Conservation (phyloP, 129 eudicot genomes). For the Arctium minus region DNA sequence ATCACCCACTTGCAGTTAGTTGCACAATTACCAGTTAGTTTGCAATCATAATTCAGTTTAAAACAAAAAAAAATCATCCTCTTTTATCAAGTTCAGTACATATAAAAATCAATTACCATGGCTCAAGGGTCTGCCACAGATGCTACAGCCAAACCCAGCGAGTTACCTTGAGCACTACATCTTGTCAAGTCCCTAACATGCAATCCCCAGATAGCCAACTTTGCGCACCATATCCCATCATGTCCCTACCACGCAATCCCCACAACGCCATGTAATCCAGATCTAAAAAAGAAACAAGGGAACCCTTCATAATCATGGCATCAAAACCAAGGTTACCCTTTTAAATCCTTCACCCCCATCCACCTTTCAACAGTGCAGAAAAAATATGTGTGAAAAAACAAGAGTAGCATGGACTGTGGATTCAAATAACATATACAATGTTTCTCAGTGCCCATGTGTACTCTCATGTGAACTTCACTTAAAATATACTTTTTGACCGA, state of each 20-base stretch:
- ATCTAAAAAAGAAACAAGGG: conserved; percentile 68
- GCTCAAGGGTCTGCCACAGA: conserved; percentile 37
- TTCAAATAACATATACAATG: neutral
- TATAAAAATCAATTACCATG: conserved; percentile 30
- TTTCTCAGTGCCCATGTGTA: neutral
- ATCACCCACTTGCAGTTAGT: neutral
- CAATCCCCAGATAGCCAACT: conserved; percentile 41
- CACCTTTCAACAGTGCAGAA: conserved; percentile 15
- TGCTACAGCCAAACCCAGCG: conserved; percentile 34
- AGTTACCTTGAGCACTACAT: conserved; percentile 28
- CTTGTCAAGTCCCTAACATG: conserved; percentile 33
- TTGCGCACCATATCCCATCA: conserved; percentile 53
- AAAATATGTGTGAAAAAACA: neutral
- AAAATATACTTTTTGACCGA: neutral
- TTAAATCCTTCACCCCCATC: conserved; percentile 29
- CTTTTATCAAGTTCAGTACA: neutral
- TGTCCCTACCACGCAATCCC: conserved; percentile 63
- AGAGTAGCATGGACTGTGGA: neutral
- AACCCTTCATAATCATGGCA: conserved; percentile 46
- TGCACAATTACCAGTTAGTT: neutral
- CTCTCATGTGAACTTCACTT: neutral
- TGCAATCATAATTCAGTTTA: neutral
- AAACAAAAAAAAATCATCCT: neutral
- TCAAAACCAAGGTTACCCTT: conserved; percentile 33
- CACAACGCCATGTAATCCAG: conserved; percentile 55